Evolutionary conservation across 495 filamentous ascomycete species (phyloP), one percentile per base, ranked within the genome.

Genomic region (Pyrenula aspistea): DNA sequence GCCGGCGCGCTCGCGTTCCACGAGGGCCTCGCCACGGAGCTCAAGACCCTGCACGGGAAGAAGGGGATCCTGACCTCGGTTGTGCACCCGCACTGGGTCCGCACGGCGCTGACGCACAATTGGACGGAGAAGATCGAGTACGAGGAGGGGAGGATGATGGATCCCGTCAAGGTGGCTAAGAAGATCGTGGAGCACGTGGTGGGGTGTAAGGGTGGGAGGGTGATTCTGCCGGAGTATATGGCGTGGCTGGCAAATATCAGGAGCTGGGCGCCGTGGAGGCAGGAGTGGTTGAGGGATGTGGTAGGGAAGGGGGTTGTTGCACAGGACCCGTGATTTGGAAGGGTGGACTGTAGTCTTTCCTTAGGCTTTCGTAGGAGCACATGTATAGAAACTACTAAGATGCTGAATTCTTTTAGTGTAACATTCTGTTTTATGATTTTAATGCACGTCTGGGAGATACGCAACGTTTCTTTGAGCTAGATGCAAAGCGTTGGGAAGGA

Each of bases 61-160:
- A 36, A 36, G 15, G 54, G 31, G 22, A 25, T 60, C 8, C 56
- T 56, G 25, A 49, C 53, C 47, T 59, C 55, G 48, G 53, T 54
- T n/a, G 51, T 61, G 23, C 61, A 61, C 42, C 61, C 59, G 3
- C 36, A 53, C n/a, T 63, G 59, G 51, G 61, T 63, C 22, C 49
- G 56, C 10, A 63, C 61, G 22, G 21, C 54, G 31, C 49, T 63
- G 59, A 63, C 56, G 47, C 50, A 48, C 19, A 21, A 19, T 2
- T 55, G 54, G 15, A 11, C 19, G 12, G 12, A 21, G 4, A 15
- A 25, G 10, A 31, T 47, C 24, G 42, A 49, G 10, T 24, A 42
- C 24, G 57, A 47, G 20, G 52, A 23, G 36, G 23, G 54, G 50
- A 25, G 23, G 12, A 49, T 61, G 12, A 12, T 61, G 15, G 31